Evolutionary conservation across 1,284 basidiomycete genomes (phyloP), one percentile per base, ranked within the genome.

Genomic region (Phenoliferia sp.): DNA sequence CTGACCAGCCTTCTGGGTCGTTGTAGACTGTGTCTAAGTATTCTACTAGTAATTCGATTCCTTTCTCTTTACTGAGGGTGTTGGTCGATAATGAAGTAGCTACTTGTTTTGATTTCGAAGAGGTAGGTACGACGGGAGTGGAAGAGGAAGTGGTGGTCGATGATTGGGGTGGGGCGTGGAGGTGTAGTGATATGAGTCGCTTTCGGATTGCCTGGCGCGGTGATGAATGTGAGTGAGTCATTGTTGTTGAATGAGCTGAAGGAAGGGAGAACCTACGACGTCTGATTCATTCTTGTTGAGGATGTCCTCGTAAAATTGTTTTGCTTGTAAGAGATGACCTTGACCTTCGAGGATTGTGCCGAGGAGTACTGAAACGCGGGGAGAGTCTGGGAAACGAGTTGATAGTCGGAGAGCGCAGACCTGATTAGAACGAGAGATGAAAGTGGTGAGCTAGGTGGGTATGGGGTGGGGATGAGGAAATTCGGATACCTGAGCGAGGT

Each of bases 1-100:
- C 88, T 16, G 92, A 83, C 96, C 95, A 99, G 5, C 86, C 94
- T 73, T 94, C 90, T 0, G 91, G 83, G 76, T 99, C 95, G 33
- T 87, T 86, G 78, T 98, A 98, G 79, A 95, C 94, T 0, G 88
- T 93, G 77, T 98, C 95, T 44, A 98, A 85, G 76, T 92, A 90
- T 36, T 84, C 81, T 28, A 87, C 86, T 7, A 99, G 84, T 70
- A 91, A 86, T 15, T 88, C 83, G 1, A 94, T 87, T 0, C 90
- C 87, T 52, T 84, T 83, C 57, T 88, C 67, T 1, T 65, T 36
- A 26, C 65, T 68, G 44, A 74, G 64, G 9, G 54, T 39, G 16
- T 57, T 36, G 26, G 50, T 64, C 26, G 60, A 56, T 84, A 4
- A 85, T 2, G 58, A n/a, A 63, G 63, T 26, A 52, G 34, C 28